Evolutionary conservation across 2,329 filamentous ascomycete genomes (phyloP).

Genomic region (Ophiostoma triangulosporum): DNA sequence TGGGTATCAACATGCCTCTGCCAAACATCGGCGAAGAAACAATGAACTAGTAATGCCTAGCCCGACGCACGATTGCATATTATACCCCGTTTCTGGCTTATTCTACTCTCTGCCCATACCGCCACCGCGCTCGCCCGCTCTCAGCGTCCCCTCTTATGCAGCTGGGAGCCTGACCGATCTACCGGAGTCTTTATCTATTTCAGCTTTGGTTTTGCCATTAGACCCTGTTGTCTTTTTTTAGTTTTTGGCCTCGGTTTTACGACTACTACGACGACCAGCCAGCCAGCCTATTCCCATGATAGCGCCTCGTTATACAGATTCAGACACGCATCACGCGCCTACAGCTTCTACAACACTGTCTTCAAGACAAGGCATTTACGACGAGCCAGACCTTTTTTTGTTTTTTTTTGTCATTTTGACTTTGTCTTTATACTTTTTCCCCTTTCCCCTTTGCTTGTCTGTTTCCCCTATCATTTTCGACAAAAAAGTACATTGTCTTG

Average conservation of each 20-base stretch:
- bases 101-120: neutral
- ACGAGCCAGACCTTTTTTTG: neutral
- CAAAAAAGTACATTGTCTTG: neutral
- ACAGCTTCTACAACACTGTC: neutral
- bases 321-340: neutral
- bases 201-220: neutral
- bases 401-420: neutral
- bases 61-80: neutral
- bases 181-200: neutral
- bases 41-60: conserved; percentile 15
- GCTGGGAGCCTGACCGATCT: neutral
- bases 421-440: neutral
- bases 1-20: conserved; percentile 21
- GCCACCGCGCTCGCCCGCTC: neutral
- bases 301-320: no score
- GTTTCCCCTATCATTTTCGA: neutral
- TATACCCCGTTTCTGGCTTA: neutral
- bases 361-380: neutral
- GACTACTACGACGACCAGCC: neutral
- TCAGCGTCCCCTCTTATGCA: neutral
- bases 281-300: neutral
- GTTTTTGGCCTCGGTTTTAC: neutral
- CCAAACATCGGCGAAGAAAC: conserved; percentile 33
- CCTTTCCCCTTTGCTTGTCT: neutral
- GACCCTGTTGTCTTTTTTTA: neutral